Evolutionary conservation across 2,329 filamentous ascomycete genomes (phyloP).

Genomic region (Cordyceps militaris): DNA sequence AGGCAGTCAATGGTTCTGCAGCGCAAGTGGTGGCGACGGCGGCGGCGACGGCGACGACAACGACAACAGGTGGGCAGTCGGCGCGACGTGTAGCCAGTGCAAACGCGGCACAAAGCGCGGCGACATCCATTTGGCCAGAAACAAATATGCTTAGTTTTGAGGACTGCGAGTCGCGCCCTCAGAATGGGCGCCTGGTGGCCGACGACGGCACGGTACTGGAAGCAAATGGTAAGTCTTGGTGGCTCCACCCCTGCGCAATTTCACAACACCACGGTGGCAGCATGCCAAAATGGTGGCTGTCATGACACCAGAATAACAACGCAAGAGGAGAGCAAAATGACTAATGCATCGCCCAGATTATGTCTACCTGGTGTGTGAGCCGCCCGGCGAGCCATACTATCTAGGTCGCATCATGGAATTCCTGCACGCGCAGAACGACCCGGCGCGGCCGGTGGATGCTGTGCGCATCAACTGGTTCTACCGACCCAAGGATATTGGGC

Average conservation of each 20-base stretch:
- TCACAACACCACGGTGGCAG: conserved; percentile 7
- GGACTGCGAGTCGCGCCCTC: conserved; percentile 58
- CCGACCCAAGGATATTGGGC: conserved; percentile 88
- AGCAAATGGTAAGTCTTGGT: conserved; percentile 63
- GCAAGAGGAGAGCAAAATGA: background rate
- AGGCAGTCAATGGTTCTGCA: conserved; percentile 47
- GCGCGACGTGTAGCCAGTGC: conserved; percentile 19
- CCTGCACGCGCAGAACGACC: conserved; percentile 71
- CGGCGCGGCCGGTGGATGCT: conserved; percentile 68
- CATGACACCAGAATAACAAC: background rate
- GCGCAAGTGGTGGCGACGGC: conserved; percentile 11
- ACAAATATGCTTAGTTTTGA: conserved; percentile 89
- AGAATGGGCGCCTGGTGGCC: conserved; percentile 72
- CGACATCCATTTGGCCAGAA: conserved; percentile 44
- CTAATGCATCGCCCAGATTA: conserved; percentile 44
- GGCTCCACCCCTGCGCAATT: conserved; percentile 16
- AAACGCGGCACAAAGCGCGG: conserved; percentile 30
- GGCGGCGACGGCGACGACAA: conserved; percentile 11
- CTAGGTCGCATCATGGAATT: conserved; percentile 98
- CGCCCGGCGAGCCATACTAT: conserved; percentile 96
- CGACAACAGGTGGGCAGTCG: background rate
- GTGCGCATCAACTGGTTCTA: conserved; percentile 98
- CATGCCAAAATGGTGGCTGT: background rate
- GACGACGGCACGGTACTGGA: conserved; percentile 83
- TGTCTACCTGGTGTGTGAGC: conserved; percentile 95